phyloP scores from a whole-genome alignment of 345 rosid genomes.

The Salix purpurea region DNA sequence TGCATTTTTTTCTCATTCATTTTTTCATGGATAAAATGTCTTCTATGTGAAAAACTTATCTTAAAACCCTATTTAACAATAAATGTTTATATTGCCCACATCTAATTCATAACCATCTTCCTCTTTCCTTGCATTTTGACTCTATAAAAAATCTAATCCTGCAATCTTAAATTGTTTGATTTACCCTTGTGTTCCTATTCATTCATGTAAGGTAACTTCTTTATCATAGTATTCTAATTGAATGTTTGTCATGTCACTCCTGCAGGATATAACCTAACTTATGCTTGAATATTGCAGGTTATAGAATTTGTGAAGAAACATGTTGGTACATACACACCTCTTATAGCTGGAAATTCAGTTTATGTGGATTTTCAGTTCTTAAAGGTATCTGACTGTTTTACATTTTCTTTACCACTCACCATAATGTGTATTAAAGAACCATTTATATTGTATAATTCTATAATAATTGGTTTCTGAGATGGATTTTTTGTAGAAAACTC shows the following conservation, averaged over 20 bases:
- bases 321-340: conserved; percentile 57
- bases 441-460: too few species aligned
- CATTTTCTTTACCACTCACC: not conserved
- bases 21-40: too few species aligned
- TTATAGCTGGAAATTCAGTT: conserved; percentile 79
- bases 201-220: not conserved
- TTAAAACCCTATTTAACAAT: not conserved
- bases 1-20: too few species aligned
- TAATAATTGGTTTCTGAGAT: too few species aligned
- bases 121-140: conserved; percentile 6
- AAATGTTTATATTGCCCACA: not conserved
- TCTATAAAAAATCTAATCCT: not conserved
- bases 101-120: not conserved
- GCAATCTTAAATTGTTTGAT: not conserved
- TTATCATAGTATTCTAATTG: conserved; percentile 1
- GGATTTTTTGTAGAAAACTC: too few species aligned
- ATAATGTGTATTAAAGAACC: too few species aligned
- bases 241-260: not conserved
- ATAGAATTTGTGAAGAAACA: conserved; percentile 63
- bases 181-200: not conserved
- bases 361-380: conserved; percentile 69
- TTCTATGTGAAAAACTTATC: not conserved
- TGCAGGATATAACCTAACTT: not conserved
- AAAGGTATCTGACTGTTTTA: conserved; percentile 44
- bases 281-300: conserved; percentile 49